Base-by-base conservation (phyloP, 2,329 filamentous ascomycete genomes). In the Curvularia sp. region DNA sequence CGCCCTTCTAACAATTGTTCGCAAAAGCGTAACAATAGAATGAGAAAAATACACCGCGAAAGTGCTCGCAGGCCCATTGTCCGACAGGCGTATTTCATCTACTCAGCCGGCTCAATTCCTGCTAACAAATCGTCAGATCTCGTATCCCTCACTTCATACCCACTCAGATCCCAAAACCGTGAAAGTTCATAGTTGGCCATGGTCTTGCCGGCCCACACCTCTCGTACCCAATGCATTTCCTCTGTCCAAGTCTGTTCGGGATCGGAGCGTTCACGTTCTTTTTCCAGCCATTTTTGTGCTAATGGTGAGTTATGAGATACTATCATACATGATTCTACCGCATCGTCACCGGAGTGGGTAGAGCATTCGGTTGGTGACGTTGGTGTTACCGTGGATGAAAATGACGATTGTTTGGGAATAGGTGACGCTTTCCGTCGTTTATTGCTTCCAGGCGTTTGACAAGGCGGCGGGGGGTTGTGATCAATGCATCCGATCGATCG, bases 201-300 rank as follows among this genome's bases (percentile, higher is more conserved):
- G 15, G 34, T 28, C 32, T 41, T 30, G 48, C 48, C 32, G 10
- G 21, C 34, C 48, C 48, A 50, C 15, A 50, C 48, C 4, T 50
- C 48, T 18, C 25, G 48, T 41, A 39, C 25, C 48, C 48, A 50
- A 21, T 4, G 34, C n/a, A n/a, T 39, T 2, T 27, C 48, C 21
- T 41, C 25, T n/a, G 34, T 18, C 48, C 48, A 50, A 25, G 32
- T 50, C 19, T 41, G 19, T 50, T 50, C 21, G 13, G 48, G 32
- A 50, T 50, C 48, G 8, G 32, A 50, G 13, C 48, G 19, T 13
- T 39, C 4, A 18, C 48, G 48, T 50, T 50, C 48, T 38, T 28
- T 8, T 25, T 50, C 48, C 34, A 50, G 23, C 48, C 48, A 50
- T n/a, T n/a, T 25, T 50, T 50, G 12, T 50, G 19, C 21, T 9